Base-by-base conservation (phyloP, 192 early-diverging fungal species). In the Backusella sp. region DNA sequence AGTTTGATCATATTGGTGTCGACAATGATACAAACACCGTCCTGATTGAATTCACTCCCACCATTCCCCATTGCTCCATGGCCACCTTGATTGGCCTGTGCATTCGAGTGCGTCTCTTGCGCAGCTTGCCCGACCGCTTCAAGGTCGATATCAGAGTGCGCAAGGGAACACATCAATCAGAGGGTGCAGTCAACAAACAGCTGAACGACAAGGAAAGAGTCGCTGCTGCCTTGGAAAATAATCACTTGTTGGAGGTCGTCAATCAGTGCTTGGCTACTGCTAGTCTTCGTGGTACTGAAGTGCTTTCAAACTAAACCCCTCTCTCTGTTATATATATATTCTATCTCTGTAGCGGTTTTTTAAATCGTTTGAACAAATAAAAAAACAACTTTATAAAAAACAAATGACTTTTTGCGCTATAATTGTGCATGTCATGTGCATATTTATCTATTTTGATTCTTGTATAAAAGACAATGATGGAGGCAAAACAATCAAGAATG, bases 21-120 rank as follows among this genome's bases (percentile, higher is more conserved):
- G 90, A 93, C 75, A 89, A 95, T 78, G 81, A 85, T 11, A 79
- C 74, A 44, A 92, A 89, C 82, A 87, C 80, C 53, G 86, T 99
- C 35, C 66, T 87, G 8, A 90, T 99, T 35, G 90, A 92, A 81
- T 98, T 99, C 78, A 97, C 96, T 0, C 98, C 98, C 1, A 98
- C 98, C 9, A 98, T 99, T 76, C 97, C 97, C 34, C 98, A 99
- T 83, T 99, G 98, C 84, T 97, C 95, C 37, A 99, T 99, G 98
- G 96, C 97, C 12, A 98, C 98, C 9, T 83, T 99, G 52, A 99
- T 99, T 82, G 98, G 98, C 0, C 88, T 98, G 19, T 98, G 97
- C 84, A 98, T 99, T 52, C 92, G 98, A 30, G 96, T 99, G 11
- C 88, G 94, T 65, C 80, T 99, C 56, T 83, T 99, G 53, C 86